A percentile compares a stretch with the other conserved stretches of the same genome.
phyloP scores from a whole-genome alignment of 2,329 filamentous ascomycete genomes.

The Trichoderma brevicompactum region DNA sequence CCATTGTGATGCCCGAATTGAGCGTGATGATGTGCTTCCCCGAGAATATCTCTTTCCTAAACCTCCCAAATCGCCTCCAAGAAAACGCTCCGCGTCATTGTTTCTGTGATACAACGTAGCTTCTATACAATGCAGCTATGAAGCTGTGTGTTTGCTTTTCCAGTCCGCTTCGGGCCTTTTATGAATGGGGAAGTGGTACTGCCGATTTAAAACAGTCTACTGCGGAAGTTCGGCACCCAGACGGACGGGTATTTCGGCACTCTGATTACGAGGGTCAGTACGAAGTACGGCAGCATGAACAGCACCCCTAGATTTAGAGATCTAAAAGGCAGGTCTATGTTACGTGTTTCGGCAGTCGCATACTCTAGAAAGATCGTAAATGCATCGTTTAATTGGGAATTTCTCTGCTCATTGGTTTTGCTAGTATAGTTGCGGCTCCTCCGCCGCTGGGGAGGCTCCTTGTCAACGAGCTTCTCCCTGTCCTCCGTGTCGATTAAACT shows the following conservation, averaged over 20 bases:
- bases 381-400: conserved; percentile 14
- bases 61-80: background rate
- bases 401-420: conserved; percentile 9
- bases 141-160: background rate
- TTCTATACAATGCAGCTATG: no score
- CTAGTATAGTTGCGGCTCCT: background rate
- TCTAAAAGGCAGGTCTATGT: conserved; percentile 24
- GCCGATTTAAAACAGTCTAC: conserved; percentile 10
- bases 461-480: background rate
- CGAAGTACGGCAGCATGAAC: conserved; percentile 2
- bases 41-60: background rate
- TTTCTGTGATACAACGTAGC: background rate
- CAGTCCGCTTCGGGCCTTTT: conserved; percentile 20
- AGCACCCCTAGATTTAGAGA: background rate
- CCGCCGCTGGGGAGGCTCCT: background rate
- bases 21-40: background rate
- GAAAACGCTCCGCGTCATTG: background rate
- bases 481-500: conserved; percentile 9
- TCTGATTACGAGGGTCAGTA: background rate
- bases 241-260: conserved; percentile 26
- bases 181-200: conserved; percentile 6
- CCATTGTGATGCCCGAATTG: background rate
- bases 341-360: background rate
- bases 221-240: conserved; percentile 24
- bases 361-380: background rate